A percentile compares a stretch with the other conserved stretches of the same genome.
Conservation (phyloP, 352 stramenopile genomes). For the Pythium biforme region DNA sequence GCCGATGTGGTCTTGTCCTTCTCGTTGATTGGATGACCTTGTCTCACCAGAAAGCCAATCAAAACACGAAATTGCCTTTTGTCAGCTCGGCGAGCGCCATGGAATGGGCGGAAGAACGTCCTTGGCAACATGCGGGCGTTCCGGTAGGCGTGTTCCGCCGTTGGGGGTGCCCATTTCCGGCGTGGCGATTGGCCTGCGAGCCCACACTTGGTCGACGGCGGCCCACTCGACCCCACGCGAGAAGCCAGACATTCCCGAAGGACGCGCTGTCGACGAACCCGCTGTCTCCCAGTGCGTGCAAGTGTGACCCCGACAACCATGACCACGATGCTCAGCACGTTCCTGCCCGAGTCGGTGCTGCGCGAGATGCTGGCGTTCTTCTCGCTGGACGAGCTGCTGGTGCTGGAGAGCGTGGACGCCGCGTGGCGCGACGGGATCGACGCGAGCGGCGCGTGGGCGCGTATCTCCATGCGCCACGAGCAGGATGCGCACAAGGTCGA, state of each 20-base stretch:
- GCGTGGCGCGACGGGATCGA: conserved; percentile 37
- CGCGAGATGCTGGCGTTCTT: conserved; percentile 52
- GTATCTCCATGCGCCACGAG: conserved; percentile 35
- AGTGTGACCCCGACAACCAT: background rate
- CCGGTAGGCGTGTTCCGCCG: conserved; percentile 16
- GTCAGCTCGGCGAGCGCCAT: conserved; percentile 17
- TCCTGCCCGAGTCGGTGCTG: conserved; percentile 32
- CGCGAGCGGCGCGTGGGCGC: conserved; percentile 32
- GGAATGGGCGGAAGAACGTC: background rate
- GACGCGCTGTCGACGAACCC: background rate
- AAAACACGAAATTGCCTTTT: background rate
- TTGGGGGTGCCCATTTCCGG: conserved; percentile 4
- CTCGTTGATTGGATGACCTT: conserved; percentile 11
- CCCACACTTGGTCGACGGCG: background rate
- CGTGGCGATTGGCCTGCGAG: conserved; percentile 12
- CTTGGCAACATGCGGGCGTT: background rate
- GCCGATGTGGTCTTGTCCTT: conserved; percentile 19
- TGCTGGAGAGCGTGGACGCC: conserved; percentile 42
- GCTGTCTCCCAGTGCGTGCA: no score
- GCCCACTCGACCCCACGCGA: background rate
- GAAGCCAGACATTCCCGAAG: background rate
- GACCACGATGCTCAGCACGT: background rate
- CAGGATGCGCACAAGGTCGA: conserved; percentile 30
- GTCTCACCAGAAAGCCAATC: conserved; percentile 12
- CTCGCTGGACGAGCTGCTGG: conserved; percentile 46